Evolutionary conservation across 2,329 filamentous ascomycete species (phyloP), one percentile per base, ranked within the genome.

Genomic region (Graphilbum fragrans): DNA sequence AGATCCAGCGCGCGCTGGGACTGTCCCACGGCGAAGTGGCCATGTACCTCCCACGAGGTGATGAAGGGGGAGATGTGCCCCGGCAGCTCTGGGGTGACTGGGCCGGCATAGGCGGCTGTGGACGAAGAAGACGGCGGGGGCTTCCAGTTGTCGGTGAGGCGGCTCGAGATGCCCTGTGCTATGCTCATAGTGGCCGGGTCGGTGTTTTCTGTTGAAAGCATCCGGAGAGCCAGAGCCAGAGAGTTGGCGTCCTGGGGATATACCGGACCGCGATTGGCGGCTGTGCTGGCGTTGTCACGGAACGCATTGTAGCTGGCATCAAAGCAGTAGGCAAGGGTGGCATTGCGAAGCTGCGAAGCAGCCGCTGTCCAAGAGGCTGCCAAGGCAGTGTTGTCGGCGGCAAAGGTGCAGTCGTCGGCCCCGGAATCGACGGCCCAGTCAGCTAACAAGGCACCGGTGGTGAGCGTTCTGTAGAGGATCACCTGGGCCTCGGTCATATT

Each of bases 241-340:
- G 67, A 64, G 55, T 80, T 80, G 12, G 66, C 73, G 46, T 78
- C 74, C 56, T 82, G 74, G 0, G 75, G 73, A 46, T 72, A 60
- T 4, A 82, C 58, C 1, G 63, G 62, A n/a, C n/a, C n/a, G n/a
- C n/a, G n/a, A n/a, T n/a, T n/a, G 2, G 64, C 6, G 59, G 53
- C 0, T 65, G 66, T 20, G 22, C 18, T 37, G 31, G 67, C 64
- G 46, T 74, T 76, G 53, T 74, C 70, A 41, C 63, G 61, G 57
- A 77, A 72, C 46, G 72, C 62, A 21, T 67, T 66, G n/a, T 59
- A 59, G 2, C 52, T 41, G 0, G 56, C 48, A 46, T 74, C 66
- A 65, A 67, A 77, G 44, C 70, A 64, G 37, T 64, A 57, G 11
- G 52, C 51, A 35, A 70, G 64, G 21, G 72, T 72, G 9, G 64